Evolutionary conservation across 768 basidiomycete species (phyloP).

Genomic region (Botryobasidium botryosum): DNA sequence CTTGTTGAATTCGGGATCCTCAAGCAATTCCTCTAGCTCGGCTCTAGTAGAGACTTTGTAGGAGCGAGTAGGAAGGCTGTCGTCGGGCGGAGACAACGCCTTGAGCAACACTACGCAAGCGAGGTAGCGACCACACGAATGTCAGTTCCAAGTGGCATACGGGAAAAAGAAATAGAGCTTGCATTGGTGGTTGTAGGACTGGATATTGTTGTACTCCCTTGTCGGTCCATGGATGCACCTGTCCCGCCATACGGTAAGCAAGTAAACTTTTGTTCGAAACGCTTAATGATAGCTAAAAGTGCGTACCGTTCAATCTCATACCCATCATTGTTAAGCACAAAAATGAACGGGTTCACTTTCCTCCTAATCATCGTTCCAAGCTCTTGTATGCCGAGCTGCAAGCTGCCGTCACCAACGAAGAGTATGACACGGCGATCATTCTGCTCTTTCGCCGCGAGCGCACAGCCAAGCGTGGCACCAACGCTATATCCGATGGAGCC

Average conservation of each 20-base stretch:
- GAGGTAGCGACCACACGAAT: no score
- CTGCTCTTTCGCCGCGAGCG: conserved; percentile 56
- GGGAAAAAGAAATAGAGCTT: conserved; percentile 13
- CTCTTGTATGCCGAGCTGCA: conserved; percentile 30
- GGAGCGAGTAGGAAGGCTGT: conserved; percentile 29
- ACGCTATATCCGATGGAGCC: conserved; percentile 87
- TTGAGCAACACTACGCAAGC: no score
- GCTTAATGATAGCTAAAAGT: conserved; percentile 30
- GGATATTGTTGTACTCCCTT: conserved; percentile 72
- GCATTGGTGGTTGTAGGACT: conserved; percentile 35
- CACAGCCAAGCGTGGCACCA: conserved; percentile 58
- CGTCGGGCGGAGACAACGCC: conserved; percentile 20
- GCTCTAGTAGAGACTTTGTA: conserved; percentile 49
- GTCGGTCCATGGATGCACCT: conserved; percentile 24
- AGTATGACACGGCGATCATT: conserved; percentile 52
- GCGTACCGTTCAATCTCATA: conserved; percentile 78
- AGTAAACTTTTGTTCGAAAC: conserved; percentile 1
- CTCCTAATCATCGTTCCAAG: conserved; percentile 65
- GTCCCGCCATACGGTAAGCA: no score
- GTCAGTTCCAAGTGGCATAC: conserved; percentile 26
- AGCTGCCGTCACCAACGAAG: conserved; percentile 72
- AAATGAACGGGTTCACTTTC: conserved; percentile 64
- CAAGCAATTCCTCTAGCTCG: conserved; percentile 52
- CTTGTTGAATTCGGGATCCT: conserved; percentile 39
- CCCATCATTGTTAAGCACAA: conserved; percentile 62